Conservation (phyloP, 225 moss, liverwort and hornwort species). For the Thuidium tamariscinum region DNA sequence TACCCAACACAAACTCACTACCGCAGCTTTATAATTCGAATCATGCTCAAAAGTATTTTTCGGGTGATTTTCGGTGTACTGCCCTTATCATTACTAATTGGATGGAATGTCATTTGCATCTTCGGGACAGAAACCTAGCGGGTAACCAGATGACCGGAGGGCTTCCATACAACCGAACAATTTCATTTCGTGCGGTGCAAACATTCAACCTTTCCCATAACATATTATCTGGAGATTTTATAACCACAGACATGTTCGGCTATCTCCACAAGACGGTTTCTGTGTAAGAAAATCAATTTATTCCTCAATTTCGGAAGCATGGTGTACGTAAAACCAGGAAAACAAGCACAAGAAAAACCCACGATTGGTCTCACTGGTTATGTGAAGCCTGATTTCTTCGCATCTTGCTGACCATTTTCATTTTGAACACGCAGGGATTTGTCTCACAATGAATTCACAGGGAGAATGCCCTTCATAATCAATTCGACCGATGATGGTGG, state of each 20-base stretch:
- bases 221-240: neutral
- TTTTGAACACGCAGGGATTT: constrained; percentile 2
- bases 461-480: neutral
- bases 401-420: neutral
- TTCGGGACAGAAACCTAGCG: neutral
- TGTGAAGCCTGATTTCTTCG: neutral
- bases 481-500: neutral
- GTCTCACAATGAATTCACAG: constrained; percentile 4
- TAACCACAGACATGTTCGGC: neutral
- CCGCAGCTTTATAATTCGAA: rapidly evolving
- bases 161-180: neutral
- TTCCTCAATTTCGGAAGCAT: neutral
- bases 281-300: neutral
- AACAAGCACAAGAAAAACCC: neutral
- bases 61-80: neutral
- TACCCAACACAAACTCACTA: neutral
- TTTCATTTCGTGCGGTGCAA: neutral
- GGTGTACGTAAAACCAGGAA: neutral
- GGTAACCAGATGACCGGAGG: constrained; percentile 7
- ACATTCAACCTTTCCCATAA: neutral
- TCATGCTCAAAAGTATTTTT: neutral
- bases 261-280: neutral
- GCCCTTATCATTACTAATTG: too few relatives aligned
- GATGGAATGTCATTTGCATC: neutral
- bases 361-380: neutral